These are phyloP conservation scores for Sordaria brevicollis DNA, from an alignment of 495 filamentous ascomycete genomes.

Conservation along the genomic window DNA sequence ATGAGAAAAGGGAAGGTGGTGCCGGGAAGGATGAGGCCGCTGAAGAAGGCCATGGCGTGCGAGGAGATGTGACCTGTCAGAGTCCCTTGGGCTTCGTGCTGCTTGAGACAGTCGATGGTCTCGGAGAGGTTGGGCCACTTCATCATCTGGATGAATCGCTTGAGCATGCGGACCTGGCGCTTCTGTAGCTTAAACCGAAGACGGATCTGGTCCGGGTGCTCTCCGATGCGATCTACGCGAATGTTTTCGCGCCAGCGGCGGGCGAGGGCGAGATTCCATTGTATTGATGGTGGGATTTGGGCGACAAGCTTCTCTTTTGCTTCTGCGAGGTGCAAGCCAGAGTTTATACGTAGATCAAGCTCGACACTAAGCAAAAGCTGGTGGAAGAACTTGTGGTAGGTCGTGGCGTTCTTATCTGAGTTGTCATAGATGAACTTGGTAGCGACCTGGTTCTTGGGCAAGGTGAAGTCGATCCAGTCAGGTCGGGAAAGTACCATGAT, in stretches of 20 bases:
- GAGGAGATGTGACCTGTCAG: constrained; percentile 48
- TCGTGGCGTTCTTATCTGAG: constrained; percentile 19
- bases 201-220: constrained; percentile 32
- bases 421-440: constrained; percentile 51
- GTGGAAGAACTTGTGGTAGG: constrained; percentile 56
- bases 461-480: constrained; percentile 60
- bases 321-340: constrained; percentile 37
- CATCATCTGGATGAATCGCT: constrained; percentile 55
- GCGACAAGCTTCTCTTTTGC: constrained; percentile 45
- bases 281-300: constrained; percentile 54
- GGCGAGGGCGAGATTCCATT: constrained; percentile 59
- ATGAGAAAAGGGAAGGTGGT: constrained; percentile 57
- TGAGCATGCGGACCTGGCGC: constrained; percentile 52
- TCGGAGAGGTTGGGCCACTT: constrained; percentile 64
- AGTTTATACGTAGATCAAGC: constrained; percentile 52
- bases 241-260: constrained; percentile 59
- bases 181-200: constrained; percentile 48
- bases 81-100: constrained; percentile 41
- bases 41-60: constrained; percentile 63
- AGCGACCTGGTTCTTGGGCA: constrained; percentile 51
- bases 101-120: constrained; percentile 46
- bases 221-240: constrained; percentile 41
- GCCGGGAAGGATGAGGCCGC: constrained; percentile 59
- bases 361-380: constrained; percentile 61
- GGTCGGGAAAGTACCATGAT: constrained; percentile 50